Percentiles rank a stretch among this genome's conserved stretches.
These are phyloP conservation scores for Morella rubra DNA, from an alignment of 306 rosid genomes.

Conservation along the genomic window DNA sequence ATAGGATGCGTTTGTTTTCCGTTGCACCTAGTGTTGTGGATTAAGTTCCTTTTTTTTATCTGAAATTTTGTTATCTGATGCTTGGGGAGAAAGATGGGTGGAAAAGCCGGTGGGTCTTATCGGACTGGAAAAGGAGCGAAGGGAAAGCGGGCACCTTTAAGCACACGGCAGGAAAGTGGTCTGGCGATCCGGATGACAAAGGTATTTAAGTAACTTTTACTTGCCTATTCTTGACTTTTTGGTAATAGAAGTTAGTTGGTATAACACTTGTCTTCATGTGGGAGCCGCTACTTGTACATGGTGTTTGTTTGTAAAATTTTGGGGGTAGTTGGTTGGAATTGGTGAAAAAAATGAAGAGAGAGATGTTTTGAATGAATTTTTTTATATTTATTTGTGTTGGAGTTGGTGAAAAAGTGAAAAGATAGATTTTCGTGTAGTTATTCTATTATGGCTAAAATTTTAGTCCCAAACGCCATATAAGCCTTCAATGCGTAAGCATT, in stretches of 20 bases:
- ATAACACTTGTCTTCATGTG: neutral
- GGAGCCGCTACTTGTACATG: neutral
- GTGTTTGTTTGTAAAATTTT: too few relatives aligned
- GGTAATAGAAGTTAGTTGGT: neutral
- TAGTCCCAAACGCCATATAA: too few relatives aligned
- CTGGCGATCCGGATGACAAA: constrained; percentile 75
- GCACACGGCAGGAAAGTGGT: constrained; percentile 75
- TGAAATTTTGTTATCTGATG: constrained; percentile 12
- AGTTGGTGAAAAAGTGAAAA: too few relatives aligned
- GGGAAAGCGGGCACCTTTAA: constrained; percentile 78
- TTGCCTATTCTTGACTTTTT: constrained; percentile 3
- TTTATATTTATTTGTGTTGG: too few relatives aligned
- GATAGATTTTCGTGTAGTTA: too few relatives aligned
- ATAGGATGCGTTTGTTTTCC: neutral
- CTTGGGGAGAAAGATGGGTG: constrained; percentile 51
- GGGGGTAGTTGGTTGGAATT: too few relatives aligned
- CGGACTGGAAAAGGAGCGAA: constrained; percentile 82
- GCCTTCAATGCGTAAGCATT: neutral
- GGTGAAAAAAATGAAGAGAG: too few relatives aligned
- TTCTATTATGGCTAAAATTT: too few relatives aligned
- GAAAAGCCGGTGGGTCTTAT: constrained; percentile 80
- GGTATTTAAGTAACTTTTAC: constrained; percentile 33
- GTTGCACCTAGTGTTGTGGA: constrained; percentile 6
- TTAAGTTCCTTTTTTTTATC: neutral
- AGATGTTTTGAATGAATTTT: too few relatives aligned